Base-by-base conservation (phyloP, 1,284 basidiomycete species). In the Rhizoctonia solani region DNA sequence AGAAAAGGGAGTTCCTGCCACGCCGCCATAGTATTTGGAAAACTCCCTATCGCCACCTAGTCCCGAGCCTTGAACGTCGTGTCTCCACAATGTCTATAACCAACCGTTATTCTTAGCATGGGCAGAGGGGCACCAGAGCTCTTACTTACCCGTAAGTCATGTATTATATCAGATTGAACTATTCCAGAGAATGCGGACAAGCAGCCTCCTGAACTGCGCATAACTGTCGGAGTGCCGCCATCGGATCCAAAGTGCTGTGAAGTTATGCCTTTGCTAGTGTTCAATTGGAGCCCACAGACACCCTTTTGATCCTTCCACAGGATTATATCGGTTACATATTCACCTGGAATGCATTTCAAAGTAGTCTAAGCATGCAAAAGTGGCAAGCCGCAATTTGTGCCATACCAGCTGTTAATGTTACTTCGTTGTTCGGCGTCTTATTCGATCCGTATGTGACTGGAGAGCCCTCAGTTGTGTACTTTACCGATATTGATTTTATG, bases 21-120 rank as follows among this genome's bases (percentile, higher is more conserved):
- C 42, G 29, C 63, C 63, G 19, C 63, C 52, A 37, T 54, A 21
- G 21, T 54, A 66, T 4, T 39, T 5, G 19, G 52, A 66, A 29
- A 46, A 54, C 4, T 34, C 11, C 21, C 46, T 49, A 16, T 49
- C 23, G 5, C n/a, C 23, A 21, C 23, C 25, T 4, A 21, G 41
- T 16, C 46, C 23, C n/a, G 46, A 21, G 6, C 21, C 14, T 44
- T 49, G n/a, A 13, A 59, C 46, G 23, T 59, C 56, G 30, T 59
- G 29, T 5, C 56, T 41, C 56, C 56, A 59, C 6, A 49, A 4
- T 4, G 32, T 34, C 32, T 34, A 11, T 47, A 8, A 19, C 14
- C 56, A 46, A 19, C 9, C 5, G 8, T 46, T 9, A 6, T 6
- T 27, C 6, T 27, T 11, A 49, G 23, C 21, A 5, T 5, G 14